Base-by-base conservation (phyloP, 1,284 basidiomycete species). In the Cystobasidiaceae sp. region DNA sequence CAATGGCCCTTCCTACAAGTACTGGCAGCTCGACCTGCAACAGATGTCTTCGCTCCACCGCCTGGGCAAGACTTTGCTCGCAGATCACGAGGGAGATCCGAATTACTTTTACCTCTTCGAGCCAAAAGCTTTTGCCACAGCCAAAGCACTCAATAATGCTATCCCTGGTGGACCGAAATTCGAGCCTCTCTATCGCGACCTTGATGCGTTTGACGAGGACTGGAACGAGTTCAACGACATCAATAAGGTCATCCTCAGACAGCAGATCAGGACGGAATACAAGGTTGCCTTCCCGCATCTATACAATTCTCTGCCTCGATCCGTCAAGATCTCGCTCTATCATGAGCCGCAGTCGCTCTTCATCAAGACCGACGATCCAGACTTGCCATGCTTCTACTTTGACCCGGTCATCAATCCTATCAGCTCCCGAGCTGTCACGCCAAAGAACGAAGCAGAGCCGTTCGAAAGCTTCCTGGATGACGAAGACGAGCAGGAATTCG, bases 211-310 rank as follows among this genome's bases (percentile, higher is more conserved):
- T 73, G 96, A 99, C 75, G 94, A 98, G 77, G 96, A 99, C 76
- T 98, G 96, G 93, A 97, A 97, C 79, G 94, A 98, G 78, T 98
- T 99, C 75, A 98, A 98, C 77, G 96, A 98, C 76, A 97, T 98
- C 78, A 94, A 97, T 81, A 98, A 99, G 79, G 90, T 98, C 75
- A 97, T 98, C 78, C 98, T 99, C 71, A 92, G 96, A 32, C 93
- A 97, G 75, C 92, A 96, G 77, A 96, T 99, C 70, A 85, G 96
- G 56, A 98, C 96, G 2, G 96, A 99, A 80, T 98, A 99, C 83
- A 96, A 94, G 77, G 93, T 99, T 61, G 94, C 94, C 0, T 99
- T 97, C 82, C 96, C 96, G 25, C 96, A 99, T 75, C 83, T 99
- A 2, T 99, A 99, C 82, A 98, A 99, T 79, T 97, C 93, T 54